Evolutionary conservation across 192 early-diverging fungal genomes (phyloP), one percentile per base, ranked within the genome.

Genomic region (Entrophospora sp.): DNA sequence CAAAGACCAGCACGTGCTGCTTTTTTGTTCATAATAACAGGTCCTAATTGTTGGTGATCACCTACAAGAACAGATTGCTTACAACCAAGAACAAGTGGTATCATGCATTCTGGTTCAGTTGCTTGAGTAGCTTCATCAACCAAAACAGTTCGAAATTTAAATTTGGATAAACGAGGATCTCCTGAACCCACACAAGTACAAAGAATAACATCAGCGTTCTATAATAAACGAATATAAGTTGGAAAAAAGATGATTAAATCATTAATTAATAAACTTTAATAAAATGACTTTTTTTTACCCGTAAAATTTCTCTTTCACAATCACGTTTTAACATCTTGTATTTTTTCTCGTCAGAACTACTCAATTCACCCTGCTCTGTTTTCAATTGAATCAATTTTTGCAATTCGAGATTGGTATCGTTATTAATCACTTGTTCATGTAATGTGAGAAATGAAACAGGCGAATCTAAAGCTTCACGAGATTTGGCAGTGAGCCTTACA

Each of bases 121-220:
- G 95, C 88, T 71, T 99, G 97, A 18, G 97, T 98, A 18, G 93
- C 91, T 76, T 99, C 97, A 73, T 99, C 97, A 53, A 99, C 87
- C 43, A 99, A 77, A 1, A 98, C 97, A 14, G 92, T 91, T 42
- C 91, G 81, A 81, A 99, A 99, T 58, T 84, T 84, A 64, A 95
- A 84, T 67, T 87, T 91, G 3, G 83, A 69, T 60, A 99, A 75
- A 13, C 97, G 89, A 37, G 90, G 92, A 70, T 99, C 95, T 27
- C 97, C 97, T 13, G 97, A 95, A 59, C 95, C 97, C 7, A 90
- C 90, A 75, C 95, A 97, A 2, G 97, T 99, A 73, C 92, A 94
- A 66, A 95, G 87, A 69, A 99, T 93, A 31, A 99, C 97, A 78
- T 99, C 95, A 6, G 97, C 97, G 49, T 88, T 86, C 70, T 81